Evolutionary conservation across 768 basidiomycete genomes (phyloP).

Genomic region (Boletus tylopilopsis): DNA sequence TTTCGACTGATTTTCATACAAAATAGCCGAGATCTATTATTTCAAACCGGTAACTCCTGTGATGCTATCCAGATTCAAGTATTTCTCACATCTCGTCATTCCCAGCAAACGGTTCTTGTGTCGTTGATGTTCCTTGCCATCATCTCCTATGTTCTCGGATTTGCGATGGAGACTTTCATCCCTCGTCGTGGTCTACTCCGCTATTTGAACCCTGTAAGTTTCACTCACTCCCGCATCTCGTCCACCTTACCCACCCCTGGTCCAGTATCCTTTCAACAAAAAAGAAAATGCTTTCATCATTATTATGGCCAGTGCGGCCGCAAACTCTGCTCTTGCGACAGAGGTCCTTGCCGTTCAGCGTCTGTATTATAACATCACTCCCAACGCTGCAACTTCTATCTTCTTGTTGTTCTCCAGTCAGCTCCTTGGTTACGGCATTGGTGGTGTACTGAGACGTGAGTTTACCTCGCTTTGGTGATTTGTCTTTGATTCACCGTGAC

Average conservation of each 20-base stretch:
- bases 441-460: conserved; percentile 48
- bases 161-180: conserved; percentile 41
- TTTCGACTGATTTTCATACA: background rate
- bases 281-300: conserved; percentile 58
- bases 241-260: conserved; percentile 1
- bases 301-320: conserved; percentile 54
- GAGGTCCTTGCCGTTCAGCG: conserved; percentile 54
- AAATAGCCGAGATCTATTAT: conserved; percentile 54
- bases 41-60: conserved; percentile 46
- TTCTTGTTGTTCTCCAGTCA: conserved; percentile 38
- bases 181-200: conserved; percentile 44
- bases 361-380: conserved; percentile 49
- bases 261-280: conserved; percentile 59
- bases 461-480: background rate
- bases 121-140: conserved; percentile 56
- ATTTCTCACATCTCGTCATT: background rate
- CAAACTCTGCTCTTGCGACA: conserved; percentile 50
- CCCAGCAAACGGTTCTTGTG: conserved; percentile 48
- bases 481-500: background rate
- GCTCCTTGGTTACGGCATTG: conserved; percentile 52
- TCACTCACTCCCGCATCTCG: background rate
- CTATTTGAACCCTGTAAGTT: conserved; percentile 46
- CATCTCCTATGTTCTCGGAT: conserved; percentile 48
- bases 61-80: too few species aligned
- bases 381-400: conserved; percentile 43